Base-by-base conservation (phyloP, 495 filamentous ascomycete species). In the Patellaria atrata region DNA sequence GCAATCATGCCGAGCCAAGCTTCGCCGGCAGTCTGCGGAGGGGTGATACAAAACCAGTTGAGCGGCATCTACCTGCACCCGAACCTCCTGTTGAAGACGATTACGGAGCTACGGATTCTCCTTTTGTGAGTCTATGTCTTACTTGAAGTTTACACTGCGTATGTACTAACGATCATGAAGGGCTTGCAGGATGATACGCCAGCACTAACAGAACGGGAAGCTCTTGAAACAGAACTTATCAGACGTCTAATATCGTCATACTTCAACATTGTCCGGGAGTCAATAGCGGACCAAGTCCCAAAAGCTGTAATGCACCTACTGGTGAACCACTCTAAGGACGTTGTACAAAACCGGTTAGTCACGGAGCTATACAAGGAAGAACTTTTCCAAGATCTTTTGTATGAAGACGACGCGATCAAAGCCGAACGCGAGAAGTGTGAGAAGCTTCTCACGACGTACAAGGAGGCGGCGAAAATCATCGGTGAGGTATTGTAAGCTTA, bases 261-360 rank as follows among this genome's bases (percentile, higher is more conserved):
- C 57, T 97, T 97, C 67, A 86, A 92, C 50, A 97, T 97, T 45
- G 89, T 97, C 8, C 80, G 89, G 34, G 89, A 97, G 53, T 83
- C 81, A 23, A 94, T 94, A 46, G 87, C 87, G 16, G 89, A 97
- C 51, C 87, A 96, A 57, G 91, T 97, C 13, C 89, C 89, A 30
- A 97, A 97, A 61, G 89, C 89, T 1, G 79, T 97, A 47, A 97
- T 97, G 89, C 89, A 97, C 51, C 75, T 97, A 8, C 73, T 97
- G 28, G 89, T 97, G 46, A 96, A 97, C 58, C 81, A 92, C 60
- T 89, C 81, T 56, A 97, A 94, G 55, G 89, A 97, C 43, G 86
- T 82, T 3, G 84, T 97, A 20, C 89, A 97, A 57, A 97, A 97
- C 55, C 70, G 89, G 23, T 72, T 97, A 8, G 89, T 97, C 24